Percentiles rank a stretch among this genome's conserved stretches.
These are phyloP conservation scores for Fusarium anthophilum DNA, from an alignment of 2,329 filamentous ascomycete species.

Conservation along the genomic window DNA sequence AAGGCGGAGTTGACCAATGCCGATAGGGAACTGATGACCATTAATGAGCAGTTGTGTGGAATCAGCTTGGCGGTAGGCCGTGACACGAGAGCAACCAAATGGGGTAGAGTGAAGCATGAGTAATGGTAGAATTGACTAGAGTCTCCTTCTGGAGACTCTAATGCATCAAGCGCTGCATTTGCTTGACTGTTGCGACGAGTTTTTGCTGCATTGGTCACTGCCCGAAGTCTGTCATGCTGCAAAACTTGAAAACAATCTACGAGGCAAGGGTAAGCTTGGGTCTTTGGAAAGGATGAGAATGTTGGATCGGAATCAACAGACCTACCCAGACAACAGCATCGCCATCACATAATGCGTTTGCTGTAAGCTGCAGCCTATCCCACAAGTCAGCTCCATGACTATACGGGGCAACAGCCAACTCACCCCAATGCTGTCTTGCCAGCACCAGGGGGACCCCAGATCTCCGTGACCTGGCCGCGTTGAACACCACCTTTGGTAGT, in stretches of 20 bases:
- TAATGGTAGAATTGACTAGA: constrained; percentile 57
- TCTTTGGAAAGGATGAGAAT: neutral
- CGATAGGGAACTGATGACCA: constrained; percentile 83
- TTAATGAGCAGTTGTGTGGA: constrained; percentile 68
- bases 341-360: constrained; percentile 68
- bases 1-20: constrained; percentile 81
- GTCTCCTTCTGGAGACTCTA: constrained; percentile 21
- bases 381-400: constrained; percentile 16
- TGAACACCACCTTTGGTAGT: constrained; percentile 66
- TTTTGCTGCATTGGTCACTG: constrained; percentile 37
- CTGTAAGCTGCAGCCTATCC: constrained; percentile 75
- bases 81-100: constrained; percentile 78
- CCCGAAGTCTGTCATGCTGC: constrained; percentile 41
- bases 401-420: constrained; percentile 43
- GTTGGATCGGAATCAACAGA: constrained; percentile 54
- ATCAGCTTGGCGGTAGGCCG: constrained; percentile 72
- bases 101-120: constrained; percentile 68
- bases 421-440: constrained; percentile 89
- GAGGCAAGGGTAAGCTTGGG: constrained; percentile 6
- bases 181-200: constrained; percentile 2
- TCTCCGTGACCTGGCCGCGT: constrained; percentile 82
- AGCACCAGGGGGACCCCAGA: constrained; percentile 86
- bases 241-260: constrained; percentile 60
- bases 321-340: constrained; percentile 83
- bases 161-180: constrained; percentile 8